Percentiles rank a stretch among this genome's conserved stretches.
Conservation (phyloP, 345 rosid genomes). For the Melastoma malabathricum region DNA sequence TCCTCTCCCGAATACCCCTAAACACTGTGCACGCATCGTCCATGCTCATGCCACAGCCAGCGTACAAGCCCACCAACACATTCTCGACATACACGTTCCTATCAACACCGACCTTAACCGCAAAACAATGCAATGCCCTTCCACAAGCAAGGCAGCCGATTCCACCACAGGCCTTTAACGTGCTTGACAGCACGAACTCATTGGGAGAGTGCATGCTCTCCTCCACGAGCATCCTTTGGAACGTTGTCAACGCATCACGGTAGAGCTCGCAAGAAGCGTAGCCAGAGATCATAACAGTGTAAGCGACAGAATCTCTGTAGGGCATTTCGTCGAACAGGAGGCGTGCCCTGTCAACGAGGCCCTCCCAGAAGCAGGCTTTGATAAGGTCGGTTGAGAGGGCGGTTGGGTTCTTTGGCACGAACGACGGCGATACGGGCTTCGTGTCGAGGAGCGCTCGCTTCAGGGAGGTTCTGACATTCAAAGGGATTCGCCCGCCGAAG, state of each 20-base stretch:
- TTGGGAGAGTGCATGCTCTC: slow-evolving; percentile 28
- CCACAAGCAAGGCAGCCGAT: slow-evolving; percentile 42
- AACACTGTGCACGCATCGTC: slow-evolving; percentile 49
- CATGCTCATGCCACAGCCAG: slow-evolving; percentile 46
- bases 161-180: slow-evolving; percentile 61
- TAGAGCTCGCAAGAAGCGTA: slow-evolving; percentile 34
- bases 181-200: slow-evolving; percentile 53
- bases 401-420: slow-evolving; percentile 30
- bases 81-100: slow-evolving; percentile 58
- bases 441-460: slow-evolving; percentile 18
- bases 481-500: too few species aligned
- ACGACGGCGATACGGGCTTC: slow-evolving; percentile 10
- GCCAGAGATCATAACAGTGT: slow-evolving; percentile 59
- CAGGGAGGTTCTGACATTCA: slow-evolving; percentile 17
- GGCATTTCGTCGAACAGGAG: slow-evolving; percentile 60
- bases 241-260: slow-evolving; percentile 41
- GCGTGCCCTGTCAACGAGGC: slow-evolving; percentile 31
- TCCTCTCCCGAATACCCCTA: slow-evolving; percentile 33
- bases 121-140: slow-evolving; percentile 48
- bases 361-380: slow-evolving; percentile 30
- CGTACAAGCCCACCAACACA: slow-evolving; percentile 63
- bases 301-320: slow-evolving; percentile 54
- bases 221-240: slow-evolving; percentile 37
- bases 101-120: slow-evolving; percentile 43
- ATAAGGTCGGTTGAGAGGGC: slow-evolving; percentile 59